Conservation (phyloP, 2,329 filamentous ascomycete species). For the Phialophora verrucosa region DNA sequence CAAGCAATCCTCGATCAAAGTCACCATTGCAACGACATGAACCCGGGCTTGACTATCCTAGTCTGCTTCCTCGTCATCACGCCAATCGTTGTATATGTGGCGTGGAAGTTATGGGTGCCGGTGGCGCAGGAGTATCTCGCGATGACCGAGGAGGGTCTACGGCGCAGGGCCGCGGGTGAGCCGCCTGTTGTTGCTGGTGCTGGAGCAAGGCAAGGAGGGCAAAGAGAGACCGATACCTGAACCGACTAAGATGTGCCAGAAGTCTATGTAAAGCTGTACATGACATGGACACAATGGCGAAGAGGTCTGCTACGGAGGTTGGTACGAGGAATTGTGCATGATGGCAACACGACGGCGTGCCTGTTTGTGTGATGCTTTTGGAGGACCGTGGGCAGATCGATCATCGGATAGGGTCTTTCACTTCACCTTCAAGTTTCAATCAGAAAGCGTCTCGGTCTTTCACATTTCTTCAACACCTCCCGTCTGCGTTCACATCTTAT, state of each 20-base stretch:
- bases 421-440: neutral
- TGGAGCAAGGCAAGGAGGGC: neutral
- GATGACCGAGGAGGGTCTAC: constrained; percentile 38
- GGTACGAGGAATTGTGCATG: constrained; percentile 31
- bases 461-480: neutral
- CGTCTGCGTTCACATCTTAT: neutral
- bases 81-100: constrained; percentile 34
- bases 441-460: neutral
- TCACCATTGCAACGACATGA: constrained; percentile 30
- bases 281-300: neutral
- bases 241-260: neutral
- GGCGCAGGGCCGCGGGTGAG: constrained; percentile 18
- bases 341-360: neutral
- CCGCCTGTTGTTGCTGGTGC: constrained; percentile 12
- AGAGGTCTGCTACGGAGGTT: neutral
- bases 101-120: constrained; percentile 38
- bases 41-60: constrained; percentile 37
- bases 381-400: neutral
- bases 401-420: neutral
- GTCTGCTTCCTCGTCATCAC: constrained; percentile 40
- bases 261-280: constrained; percentile 6
- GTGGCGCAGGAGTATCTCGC: constrained; percentile 37
- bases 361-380: neutral
- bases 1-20: constrained; percentile 1
- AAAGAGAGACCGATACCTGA: neutral